Base-by-base conservation (phyloP, 768 basidiomycete genomes). In the Mycena haematopus region DNA sequence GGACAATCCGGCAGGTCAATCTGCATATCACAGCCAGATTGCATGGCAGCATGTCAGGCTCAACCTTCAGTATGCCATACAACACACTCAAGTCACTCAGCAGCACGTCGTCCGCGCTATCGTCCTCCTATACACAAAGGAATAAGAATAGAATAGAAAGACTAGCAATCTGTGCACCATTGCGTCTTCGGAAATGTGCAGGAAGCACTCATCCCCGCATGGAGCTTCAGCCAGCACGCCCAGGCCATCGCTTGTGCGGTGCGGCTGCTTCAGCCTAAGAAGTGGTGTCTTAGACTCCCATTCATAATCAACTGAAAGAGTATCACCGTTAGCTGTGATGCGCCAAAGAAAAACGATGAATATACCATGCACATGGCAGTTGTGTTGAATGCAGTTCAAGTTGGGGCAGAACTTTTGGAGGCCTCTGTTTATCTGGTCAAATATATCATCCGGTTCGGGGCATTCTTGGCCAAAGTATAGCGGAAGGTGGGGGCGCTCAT, bases 11-110 rank as follows among this genome's bases (percentile, higher is more conserved):
- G 59, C 86, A 88, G 10, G 78, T 76, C 60, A 77, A 82, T 13
- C 79, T 75, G 50, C 81, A 82, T 31, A 86, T 77, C 1, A 73
- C 63, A 21, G 85, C 80, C 27, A 87, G 63, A 63, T 83, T 75
- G 63, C 86, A 88, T 0, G 85, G 84, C 19, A 70, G 65, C 22
- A 78, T 61, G 57, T 86, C 80, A 9, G 86, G 83, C 13, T 76
- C 69, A 29, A 83, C 66, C 15, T 74, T 76, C 11, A 87, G 69
- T 0, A 83, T 60, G 35, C 76, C 76, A 15, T 68, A 50, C 1
- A 85, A 69, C 2, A 70, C 63, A 3, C 69, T 67, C 6, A 63
- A 33, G 14, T 77, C 77, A 0, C 62, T 22, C 25, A n/a, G n/a
- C n/a, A 45, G 38, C 31, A 25, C 29, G 21, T 60, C 51, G 36